Conservation (phyloP, 768 basidiomycete species). For the Clavulina sp. region DNA sequence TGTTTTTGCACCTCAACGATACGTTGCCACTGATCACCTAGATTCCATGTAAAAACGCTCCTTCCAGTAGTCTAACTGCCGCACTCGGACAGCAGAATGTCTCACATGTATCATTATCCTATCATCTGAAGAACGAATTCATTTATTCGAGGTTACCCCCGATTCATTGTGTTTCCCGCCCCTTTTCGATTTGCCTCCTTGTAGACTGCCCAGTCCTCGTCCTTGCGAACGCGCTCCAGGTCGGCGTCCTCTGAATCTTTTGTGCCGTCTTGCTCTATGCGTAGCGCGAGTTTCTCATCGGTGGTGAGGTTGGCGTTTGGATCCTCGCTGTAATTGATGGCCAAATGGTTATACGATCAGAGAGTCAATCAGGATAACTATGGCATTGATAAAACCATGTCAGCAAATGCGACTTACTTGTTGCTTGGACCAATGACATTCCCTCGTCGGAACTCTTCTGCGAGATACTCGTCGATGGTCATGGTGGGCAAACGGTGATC, state of each 20-base stretch:
- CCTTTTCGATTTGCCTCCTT: conserved; percentile 76
- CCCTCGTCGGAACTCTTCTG: conserved; percentile 66
- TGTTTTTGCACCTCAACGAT: no score
- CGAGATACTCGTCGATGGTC: conserved; percentile 88
- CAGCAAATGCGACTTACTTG: background rate
- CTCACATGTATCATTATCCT: no score
- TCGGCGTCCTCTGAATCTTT: conserved; percentile 42
- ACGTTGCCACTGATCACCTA: no score
- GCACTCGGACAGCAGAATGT: no score
- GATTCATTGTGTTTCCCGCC: conserved; percentile 94
- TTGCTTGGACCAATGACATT: conserved; percentile 45
- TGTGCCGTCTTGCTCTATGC: conserved; percentile 76
- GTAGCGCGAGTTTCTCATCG: conserved; percentile 58
- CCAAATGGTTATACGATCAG: background rate
- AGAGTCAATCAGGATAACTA: background rate
- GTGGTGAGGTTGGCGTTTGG: conserved; percentile 50
- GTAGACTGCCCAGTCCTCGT: conserved; percentile 82
- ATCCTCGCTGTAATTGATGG: conserved; percentile 30
- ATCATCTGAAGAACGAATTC: no score
- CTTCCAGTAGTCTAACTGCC: no score
- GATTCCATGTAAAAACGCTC: no score
- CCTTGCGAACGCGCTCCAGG: conserved; percentile 65
- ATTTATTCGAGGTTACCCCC: no score
- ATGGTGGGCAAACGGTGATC: conserved; percentile 80
- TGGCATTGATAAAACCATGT: background rate